Percentiles rank a stretch among this genome's conserved stretches.
Conservation (phyloP, 2,329 filamentous ascomycete species). For the Botrytis paeoniae region DNA sequence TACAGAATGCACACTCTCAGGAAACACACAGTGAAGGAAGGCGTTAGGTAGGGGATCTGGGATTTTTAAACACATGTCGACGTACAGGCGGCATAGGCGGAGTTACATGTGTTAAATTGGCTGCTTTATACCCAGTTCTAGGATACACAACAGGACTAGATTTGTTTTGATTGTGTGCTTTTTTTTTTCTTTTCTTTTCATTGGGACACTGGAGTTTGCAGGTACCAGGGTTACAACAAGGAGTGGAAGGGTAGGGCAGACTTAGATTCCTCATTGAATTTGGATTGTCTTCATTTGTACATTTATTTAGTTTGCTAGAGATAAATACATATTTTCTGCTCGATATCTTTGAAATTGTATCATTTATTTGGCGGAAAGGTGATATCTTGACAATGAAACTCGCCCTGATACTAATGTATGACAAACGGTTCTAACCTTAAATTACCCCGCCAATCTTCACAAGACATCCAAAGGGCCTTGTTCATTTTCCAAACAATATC, state of each 20-base stretch:
- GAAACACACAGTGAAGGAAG: not conserved
- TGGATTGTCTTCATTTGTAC: not conserved
- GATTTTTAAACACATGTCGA: not conserved
- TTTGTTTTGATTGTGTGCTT: not conserved
- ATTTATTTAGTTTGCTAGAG: not conserved
- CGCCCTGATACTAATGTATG: not conserved
- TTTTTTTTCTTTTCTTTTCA: not conserved
- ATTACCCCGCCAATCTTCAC: not conserved
- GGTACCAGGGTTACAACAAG: not conserved
- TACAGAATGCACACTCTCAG: not conserved
- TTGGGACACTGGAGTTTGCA: not conserved
- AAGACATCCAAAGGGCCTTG: not conserved
- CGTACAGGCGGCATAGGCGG: not conserved
- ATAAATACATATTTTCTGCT: not conserved
- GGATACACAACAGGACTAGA: conserved; percentile 2
- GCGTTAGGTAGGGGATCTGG: not conserved
- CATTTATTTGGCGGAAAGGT: not conserved
- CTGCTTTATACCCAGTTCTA: not conserved
- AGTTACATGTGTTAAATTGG: not conserved
- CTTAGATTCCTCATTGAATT: not conserved
- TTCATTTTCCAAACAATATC: not conserved
- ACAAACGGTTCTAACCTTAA: not conserved
- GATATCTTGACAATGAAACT: not conserved
- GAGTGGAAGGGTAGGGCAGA: not conserved
- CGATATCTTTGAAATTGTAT: not conserved